phyloP scores from a whole-genome alignment of 1,284 basidiomycete species.

The Cutaneotrichosporon sp. region DNA sequence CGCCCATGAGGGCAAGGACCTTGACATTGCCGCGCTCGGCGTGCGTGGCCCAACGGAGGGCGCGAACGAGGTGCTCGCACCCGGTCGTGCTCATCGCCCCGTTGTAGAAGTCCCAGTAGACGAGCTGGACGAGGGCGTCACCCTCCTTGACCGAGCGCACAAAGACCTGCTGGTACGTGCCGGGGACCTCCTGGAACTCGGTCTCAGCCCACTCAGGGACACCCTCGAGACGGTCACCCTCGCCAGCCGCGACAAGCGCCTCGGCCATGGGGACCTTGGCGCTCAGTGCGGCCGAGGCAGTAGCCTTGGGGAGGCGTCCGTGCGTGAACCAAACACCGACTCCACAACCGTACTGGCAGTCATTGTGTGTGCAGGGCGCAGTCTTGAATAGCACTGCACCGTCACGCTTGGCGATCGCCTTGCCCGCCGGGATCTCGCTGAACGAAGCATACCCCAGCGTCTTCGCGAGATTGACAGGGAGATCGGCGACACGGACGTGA shows the following conservation, averaged over 20 bases:
- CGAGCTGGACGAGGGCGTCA: conserved; percentile 44
- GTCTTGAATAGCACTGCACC: conserved; percentile 56
- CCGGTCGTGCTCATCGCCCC: conserved; percentile 56
- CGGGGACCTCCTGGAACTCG: conserved; percentile 38
- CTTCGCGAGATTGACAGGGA: conserved; percentile 31
- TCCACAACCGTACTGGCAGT: conserved; percentile 34
- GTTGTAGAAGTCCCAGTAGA: conserved; percentile 58
- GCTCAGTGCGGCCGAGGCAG: conserved; percentile 46
- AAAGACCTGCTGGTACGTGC: conserved; percentile 56
- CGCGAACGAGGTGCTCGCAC: conserved; percentile 51
- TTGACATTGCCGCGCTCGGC: conserved; percentile 47
- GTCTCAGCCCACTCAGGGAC: conserved; percentile 52
- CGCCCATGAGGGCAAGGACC: conserved; percentile 53
- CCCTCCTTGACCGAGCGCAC: conserved; percentile 48
- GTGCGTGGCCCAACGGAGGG: conserved; percentile 49
- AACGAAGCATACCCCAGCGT: conserved; percentile 22
- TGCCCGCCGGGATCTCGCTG: conserved; percentile 41
- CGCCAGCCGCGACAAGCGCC: conserved; percentile 45
- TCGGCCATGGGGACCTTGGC: conserved; percentile 55
- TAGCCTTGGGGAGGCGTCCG: conserved; percentile 53
- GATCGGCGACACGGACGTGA: conserved; percentile 32
- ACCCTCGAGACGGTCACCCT: conserved; percentile 37
- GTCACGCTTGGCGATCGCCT: conserved; percentile 51
- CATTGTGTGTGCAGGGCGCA: conserved; percentile 14
- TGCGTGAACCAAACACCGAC: conserved; percentile 56